A percentile compares a stretch with the other conserved stretches of the same genome.
These are phyloP conservation scores for Guadua angustifolia DNA, from an alignment of 176 grass and related monocot genomes.

Conservation along the genomic window DNA sequence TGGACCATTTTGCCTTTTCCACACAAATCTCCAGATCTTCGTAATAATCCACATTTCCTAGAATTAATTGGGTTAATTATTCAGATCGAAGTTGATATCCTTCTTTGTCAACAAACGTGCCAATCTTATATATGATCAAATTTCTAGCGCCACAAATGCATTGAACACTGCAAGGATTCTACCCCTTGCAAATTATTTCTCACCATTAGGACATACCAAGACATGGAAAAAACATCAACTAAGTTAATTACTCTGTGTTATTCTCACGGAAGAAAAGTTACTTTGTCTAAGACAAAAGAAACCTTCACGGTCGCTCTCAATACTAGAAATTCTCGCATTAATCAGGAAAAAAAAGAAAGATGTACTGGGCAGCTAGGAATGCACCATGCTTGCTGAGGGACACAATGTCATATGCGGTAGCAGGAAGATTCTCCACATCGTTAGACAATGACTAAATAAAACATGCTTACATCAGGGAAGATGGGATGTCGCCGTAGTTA, in stretches of 20 bases:
- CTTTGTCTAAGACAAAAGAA: not conserved
- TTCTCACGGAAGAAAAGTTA: not conserved
- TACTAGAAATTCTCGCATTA: no score
- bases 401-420: no score
- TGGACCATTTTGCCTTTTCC: not conserved
- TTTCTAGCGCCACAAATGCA: not conserved
- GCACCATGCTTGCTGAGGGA: no score
- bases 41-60: not conserved
- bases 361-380: no score
- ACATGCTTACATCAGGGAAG: no score
- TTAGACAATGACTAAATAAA: no score
- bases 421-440: no score
- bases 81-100: not conserved
- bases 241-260: not conserved
- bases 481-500: no score
- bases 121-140: not conserved
- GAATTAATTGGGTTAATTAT: not conserved
- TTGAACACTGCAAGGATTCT: not conserved
- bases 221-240: not conserved
- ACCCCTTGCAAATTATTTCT: not conserved
- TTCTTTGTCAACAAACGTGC: not conserved
- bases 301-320: no score
- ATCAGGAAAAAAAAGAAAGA: no score
- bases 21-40: not conserved
- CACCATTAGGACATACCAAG: not conserved